Evolutionary conservation across 208 protist genomes (phyloP), one percentile per base, ranked within the genome.

Genomic region (Naegleria lovaniensis): DNA sequence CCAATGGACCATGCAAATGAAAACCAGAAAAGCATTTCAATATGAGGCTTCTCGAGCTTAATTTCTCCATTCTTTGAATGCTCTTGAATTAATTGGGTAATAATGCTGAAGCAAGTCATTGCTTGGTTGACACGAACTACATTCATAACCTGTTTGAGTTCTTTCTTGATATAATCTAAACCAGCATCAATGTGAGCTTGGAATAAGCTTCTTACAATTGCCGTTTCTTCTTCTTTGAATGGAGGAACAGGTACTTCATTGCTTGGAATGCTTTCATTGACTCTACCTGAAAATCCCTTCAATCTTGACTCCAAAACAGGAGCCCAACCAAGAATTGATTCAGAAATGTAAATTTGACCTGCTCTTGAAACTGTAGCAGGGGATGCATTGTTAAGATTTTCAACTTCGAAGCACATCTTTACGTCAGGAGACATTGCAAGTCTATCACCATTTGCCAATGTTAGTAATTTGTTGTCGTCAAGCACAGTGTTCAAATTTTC

Each of bases 401-500:
- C 96, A 41, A 98, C 95, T 95, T 99, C 98, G 93, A 99, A 99
- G 93, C 97, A 97, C 91, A 97, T 96, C 94, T 98, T 98, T 95
- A 98, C 96, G 83, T 96, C 97, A 91, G 97, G 95, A 38, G 96
- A 96, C 98, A 99, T 99, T 91, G 97, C 96, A 92, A 99, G 97
- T 79, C 98, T 96, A 92, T 99, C 98, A 90, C 97, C 97, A 92
- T 99, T 99, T 39, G 98, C 98, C 13, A 99, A 94, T 36, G 98
- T 99, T n/a, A 99, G 95, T 90, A 98, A 95, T 93, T 99, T 99
- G 96, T 99, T 99, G 94, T 99, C 98, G 93, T 99, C 98, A 22
- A 99, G 96, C 85, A 99, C 98, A 3, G 98, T 99, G 94, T 99
- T 99, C 25, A 99, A 93, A 94, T 99, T 99, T 94, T 99, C 98